Percentiles rank a stretch among this genome's conserved stretches.
These are phyloP conservation scores for Bacidia rubella DNA, from an alignment of 495 filamentous ascomycete genomes.

Conservation along the genomic window DNA sequence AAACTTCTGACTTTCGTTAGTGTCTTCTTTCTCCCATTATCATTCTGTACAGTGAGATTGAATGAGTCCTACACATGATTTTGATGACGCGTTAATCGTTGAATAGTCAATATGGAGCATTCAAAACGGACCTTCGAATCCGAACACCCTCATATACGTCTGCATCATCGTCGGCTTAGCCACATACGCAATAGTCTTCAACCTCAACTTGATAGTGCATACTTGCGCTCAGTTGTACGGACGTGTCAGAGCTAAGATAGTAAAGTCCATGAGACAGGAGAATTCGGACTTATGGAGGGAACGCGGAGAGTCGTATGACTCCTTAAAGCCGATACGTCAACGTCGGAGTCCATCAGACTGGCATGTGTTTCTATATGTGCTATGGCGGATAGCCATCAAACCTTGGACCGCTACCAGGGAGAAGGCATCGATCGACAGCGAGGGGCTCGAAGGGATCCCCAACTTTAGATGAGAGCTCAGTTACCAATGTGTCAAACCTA, in stretches of 20 bases:
- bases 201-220: background rate
- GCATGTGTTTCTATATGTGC: background rate
- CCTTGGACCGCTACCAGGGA: too few species aligned
- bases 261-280: background rate
- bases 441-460: too few species aligned
- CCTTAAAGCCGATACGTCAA: background rate
- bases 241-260: background rate
- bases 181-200: background rate
- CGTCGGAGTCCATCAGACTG: background rate
- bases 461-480: too few species aligned
- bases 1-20: conserved; percentile 26
- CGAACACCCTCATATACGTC: background rate
- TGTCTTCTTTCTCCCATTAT: conserved; percentile 26
- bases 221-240: background rate
- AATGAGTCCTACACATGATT: too few species aligned
- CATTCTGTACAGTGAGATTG: conserved; percentile 21
- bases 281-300: background rate
- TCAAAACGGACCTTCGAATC: background rate
- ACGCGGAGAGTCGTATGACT: background rate
- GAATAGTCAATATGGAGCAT: conserved; percentile 1
- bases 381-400: background rate
- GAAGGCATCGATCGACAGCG: too few species aligned
- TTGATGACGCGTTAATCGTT: too few species aligned
- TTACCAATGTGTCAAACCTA: too few species aligned
- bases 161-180: background rate